Percentiles rank a stretch among this genome's conserved stretches.
Conservation (phyloP, 2,329 filamentous ascomycete genomes). For the Ascosphaera apis region DNA sequence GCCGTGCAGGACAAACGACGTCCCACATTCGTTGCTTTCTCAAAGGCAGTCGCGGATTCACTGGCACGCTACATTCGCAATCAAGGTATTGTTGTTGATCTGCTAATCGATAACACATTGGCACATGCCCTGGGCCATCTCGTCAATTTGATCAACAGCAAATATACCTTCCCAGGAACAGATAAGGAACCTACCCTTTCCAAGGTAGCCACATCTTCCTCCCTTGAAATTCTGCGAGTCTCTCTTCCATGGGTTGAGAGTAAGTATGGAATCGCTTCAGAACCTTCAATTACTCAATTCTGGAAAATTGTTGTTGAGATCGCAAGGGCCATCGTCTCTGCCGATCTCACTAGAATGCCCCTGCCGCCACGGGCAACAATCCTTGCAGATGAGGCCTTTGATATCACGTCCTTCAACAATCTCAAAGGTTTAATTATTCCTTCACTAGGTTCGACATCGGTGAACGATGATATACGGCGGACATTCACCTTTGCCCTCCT, state of each 20-base stretch:
- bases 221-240: conserved; percentile 42
- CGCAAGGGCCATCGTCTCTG: conserved; percentile 44
- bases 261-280: conserved; percentile 11
- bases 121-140: conserved; percentile 42
- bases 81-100: conserved; percentile 31
- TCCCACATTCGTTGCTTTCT: conserved; percentile 73
- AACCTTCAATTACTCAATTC: conserved; percentile 29
- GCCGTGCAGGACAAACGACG: conserved; percentile 21
- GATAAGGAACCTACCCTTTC: conserved; percentile 53
- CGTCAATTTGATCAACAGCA: conserved; percentile 46
- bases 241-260: conserved; percentile 38
- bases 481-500: conserved; percentile 58
- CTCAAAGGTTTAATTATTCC: conserved; percentile 49
- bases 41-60: conserved; percentile 56
- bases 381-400: conserved; percentile 51
- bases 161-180: conserved; percentile 53
- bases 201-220: conserved; percentile 53
- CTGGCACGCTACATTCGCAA: conserved; percentile 25
- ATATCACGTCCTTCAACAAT: conserved; percentile 48
- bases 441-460: conserved; percentile 38
- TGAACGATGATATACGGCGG: conserved; percentile 44
- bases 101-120: conserved; percentile 48
- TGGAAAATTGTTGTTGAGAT: conserved; percentile 48
- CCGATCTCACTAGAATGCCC: conserved; percentile 27
- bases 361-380: conserved; percentile 26